phyloP scores from a whole-genome alignment of 306 rosid genomes.

The Canavalia gladiata region DNA sequence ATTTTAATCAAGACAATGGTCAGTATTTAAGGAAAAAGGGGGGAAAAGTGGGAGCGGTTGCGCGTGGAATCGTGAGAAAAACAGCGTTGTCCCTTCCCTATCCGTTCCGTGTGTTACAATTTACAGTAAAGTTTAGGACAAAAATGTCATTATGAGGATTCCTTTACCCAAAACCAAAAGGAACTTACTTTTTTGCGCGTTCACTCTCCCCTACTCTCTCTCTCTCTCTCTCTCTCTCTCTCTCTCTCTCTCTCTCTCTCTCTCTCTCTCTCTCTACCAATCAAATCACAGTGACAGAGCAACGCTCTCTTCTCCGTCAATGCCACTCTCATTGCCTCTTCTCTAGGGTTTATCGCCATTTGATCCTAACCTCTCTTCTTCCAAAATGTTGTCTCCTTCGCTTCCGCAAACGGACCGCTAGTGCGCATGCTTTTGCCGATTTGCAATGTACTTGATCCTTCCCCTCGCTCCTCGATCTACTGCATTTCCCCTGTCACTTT shows the following conservation, averaged over 20 bases:
- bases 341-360: constrained; percentile 58
- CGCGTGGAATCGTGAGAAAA: no score
- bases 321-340: background rate
- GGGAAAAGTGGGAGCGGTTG: no score
- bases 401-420: constrained; percentile 41
- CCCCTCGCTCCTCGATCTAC: constrained; percentile 64
- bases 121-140: constrained; percentile 42
- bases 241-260: constrained; percentile 47
- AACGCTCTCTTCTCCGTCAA: constrained; percentile 41
- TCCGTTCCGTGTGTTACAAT: constrained; percentile 16
- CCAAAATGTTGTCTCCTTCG: constrained; percentile 38
- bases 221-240: constrained; percentile 38
- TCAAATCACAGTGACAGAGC: constrained; percentile 57
- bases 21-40: no score
- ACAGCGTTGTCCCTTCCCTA: background rate
- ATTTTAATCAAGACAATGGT: no score
- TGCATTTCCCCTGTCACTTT: constrained; percentile 59
- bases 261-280: constrained; percentile 55
- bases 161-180: constrained; percentile 45
- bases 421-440: constrained; percentile 41
- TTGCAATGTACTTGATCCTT: constrained; percentile 52
- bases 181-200: constrained; percentile 52
- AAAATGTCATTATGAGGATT: constrained; percentile 54
- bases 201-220: constrained; percentile 10
- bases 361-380: constrained; percentile 44